Evolutionary conservation across 331 rosid genomes (phyloP).

Genomic region (Acacia pycnantha): DNA sequence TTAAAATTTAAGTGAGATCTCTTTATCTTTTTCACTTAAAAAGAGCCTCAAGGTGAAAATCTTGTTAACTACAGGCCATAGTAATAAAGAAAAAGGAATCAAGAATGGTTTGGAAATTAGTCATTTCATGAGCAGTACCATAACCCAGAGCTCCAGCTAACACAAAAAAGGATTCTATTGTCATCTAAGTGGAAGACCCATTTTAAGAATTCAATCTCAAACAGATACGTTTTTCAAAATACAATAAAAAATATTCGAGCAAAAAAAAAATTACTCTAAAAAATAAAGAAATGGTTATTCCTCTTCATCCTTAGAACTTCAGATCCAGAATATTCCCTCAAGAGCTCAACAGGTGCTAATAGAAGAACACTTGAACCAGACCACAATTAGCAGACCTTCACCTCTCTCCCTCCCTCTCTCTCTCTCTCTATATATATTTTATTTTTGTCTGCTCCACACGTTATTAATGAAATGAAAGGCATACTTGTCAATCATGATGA

Average conservation of each 20-base stretch:
- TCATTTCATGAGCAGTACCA: not conserved
- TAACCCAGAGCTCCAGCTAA: not conserved
- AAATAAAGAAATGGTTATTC: not conserved
- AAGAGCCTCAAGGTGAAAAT: too few relatives aligned
- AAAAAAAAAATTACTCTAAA: too few relatives aligned
- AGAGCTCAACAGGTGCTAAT: not conserved
- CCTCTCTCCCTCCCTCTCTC: not conserved
- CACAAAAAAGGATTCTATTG: not conserved
- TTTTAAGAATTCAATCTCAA: not conserved
- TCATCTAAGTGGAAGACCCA: not conserved
- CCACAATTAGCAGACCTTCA: not conserved
- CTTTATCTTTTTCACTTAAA: too few relatives aligned
- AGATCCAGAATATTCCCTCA: not conserved
- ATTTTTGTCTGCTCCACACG: conserved; percentile 31
- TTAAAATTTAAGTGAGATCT: too few relatives aligned
- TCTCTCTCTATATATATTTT: not conserved
- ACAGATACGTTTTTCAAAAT: not conserved
- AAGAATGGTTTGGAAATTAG: not conserved
- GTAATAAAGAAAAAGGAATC: not conserved
- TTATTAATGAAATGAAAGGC: conserved; percentile 20
- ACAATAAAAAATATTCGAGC: too few relatives aligned
- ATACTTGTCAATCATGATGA: conserved; percentile 37
- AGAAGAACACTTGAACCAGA: conserved; percentile 7
- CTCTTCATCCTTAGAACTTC: not conserved
- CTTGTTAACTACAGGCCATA: not conserved